These are phyloP conservation scores for Fusarium chaquense DNA, from an alignment of 2,329 filamentous ascomycete genomes.

Conservation along the genomic window DNA sequence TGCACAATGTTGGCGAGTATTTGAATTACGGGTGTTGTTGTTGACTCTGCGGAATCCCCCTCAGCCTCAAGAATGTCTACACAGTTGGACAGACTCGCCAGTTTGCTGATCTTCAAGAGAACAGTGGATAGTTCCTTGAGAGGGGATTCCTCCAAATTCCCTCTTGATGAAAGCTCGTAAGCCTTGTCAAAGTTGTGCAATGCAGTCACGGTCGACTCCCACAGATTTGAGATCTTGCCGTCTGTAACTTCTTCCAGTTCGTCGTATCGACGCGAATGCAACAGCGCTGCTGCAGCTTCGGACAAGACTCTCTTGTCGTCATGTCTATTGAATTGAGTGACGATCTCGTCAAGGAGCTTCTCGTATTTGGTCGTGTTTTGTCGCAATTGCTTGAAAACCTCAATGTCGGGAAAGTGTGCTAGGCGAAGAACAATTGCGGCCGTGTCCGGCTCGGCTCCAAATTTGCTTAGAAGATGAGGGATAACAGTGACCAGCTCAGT, in stretches of 20 bases:
- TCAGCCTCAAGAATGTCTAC: slow-evolving; percentile 78
- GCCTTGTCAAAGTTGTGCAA: slow-evolving; percentile 78
- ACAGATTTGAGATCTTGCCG: slow-evolving; percentile 81
- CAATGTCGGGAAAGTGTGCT: slow-evolving; percentile 86
- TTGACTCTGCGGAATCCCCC: slow-evolving; percentile 61
- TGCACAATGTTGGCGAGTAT: slow-evolving; percentile 79
- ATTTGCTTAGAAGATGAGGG: slow-evolving; percentile 90
- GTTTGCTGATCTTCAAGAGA: slow-evolving; percentile 82
- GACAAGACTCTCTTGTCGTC: slow-evolving; percentile 85
- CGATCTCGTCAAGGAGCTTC: slow-evolving; percentile 88
- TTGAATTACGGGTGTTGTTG: slow-evolving; percentile 67
- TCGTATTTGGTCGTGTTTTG: slow-evolving; percentile 86
- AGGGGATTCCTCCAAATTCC: slow-evolving; percentile 72
- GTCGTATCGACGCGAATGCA: slow-evolving; percentile 87
- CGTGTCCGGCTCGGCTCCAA: slow-evolving; percentile 87
- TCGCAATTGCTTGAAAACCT: slow-evolving; percentile 87
- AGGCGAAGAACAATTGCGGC: slow-evolving; percentile 87
- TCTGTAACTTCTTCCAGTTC: slow-evolving; percentile 90
- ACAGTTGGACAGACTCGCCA: slow-evolving; percentile 83
- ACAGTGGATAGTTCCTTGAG: slow-evolving; percentile 79
- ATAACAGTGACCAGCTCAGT: slow-evolving; percentile 82
- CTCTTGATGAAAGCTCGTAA: slow-evolving; percentile 77
- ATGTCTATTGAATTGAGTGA: slow-evolving; percentile 93
- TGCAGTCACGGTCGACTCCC: slow-evolving; percentile 84
- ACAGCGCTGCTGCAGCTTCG: slow-evolving; percentile 83